Evolutionary conservation across 441 rosid species (phyloP), one percentile per base, ranked within the genome.

Genomic region (Euphorbia celastroides): DNA sequence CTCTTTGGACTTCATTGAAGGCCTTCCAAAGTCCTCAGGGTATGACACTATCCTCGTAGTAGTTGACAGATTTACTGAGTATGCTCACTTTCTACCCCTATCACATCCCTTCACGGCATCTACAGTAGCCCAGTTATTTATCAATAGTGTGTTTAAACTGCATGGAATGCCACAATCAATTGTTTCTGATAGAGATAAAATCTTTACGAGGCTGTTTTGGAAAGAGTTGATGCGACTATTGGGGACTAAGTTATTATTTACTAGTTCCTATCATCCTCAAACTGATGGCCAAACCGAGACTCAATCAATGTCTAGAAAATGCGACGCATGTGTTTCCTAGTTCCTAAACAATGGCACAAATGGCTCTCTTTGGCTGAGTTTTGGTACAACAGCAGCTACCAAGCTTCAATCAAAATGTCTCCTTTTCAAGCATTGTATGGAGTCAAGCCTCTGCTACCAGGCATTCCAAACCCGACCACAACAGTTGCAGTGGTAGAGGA

Each of bases 281-380:
- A 0, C 41, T 0, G 42, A 64, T 64, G 56, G 63, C 0, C 64
- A 67, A n/a, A 32, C 13, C 19, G 60, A 66, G 27, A 3, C 17
- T 55, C 7, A 66, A 66, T 6, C 5, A 27, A 10, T 41, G 55
- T 8, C 1, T 67, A 5, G 64, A 67, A 38, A 57, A n/a, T 67
- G 19, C 4, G 57, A 0, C 26, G 63, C 13, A 23, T 56, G 60
- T 14, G 13, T 12, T 31, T 59, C 13, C 14, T 17, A 9, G 8
- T 1, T 1, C 62, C 44, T 1, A 14, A 32, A 3, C 1, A 32
- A 6, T 59, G 63, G 63, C 26, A 1, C 12, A 4, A 3, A 9
- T 9, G 44, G 44, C 2, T 38, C 26, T 12, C 36, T 12, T 13
- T 56, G 3, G 60, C 19, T 11, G 19, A 56, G 9, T 56, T 12